Evolutionary conservation across 2,329 filamentous ascomycete genomes (phyloP), one percentile per base, ranked within the genome.

Genomic region (Pseudogymnoascus sp.): DNA sequence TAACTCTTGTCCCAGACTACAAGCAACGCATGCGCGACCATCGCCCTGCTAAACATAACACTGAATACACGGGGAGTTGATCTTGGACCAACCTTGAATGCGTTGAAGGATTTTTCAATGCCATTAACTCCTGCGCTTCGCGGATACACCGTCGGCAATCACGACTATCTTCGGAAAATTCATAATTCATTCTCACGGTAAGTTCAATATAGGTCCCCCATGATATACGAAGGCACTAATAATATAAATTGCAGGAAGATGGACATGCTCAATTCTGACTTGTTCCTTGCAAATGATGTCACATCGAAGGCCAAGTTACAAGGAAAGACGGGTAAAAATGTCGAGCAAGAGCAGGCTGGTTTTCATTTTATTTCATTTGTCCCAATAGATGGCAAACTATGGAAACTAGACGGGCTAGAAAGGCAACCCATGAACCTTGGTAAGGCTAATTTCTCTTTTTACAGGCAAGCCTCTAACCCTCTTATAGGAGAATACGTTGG

Each of bases 341-440:
- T 73, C 75, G 40, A 76, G 77, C 35, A 75, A 75, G 35, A 78
- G 79, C 83, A 90, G n/a, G 81, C 83, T 11, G 87, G 84, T 0
- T 95, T 88, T 71, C 93, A 97, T 72, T 97, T 95, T 74, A 88
- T 96, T 67, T 93, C 92, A 6, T 96, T 93, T 71, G 86, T 97
- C 31, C 90, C 91, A 1, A 83, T 86, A 13, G 80, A 83, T n/a
- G 87, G 84, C 2, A 79, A 84, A 63, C 83, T 96, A 13, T 97
- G 91, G 91, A 90, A 93, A 73, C 84, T 97, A 4, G 93, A 97
- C 74, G 93, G 93, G 4, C 78, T 97, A 21, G 86, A 93, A 72
- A 79, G 79, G 44, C 84, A 87, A 67, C 93, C 91, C 2, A 82
- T 85, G 35, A 82, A 80, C 63, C 78, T 92, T 63, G 88, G 87